Conservation (phyloP, 768 basidiomycete species). For the Trametes meyenii region DNA sequence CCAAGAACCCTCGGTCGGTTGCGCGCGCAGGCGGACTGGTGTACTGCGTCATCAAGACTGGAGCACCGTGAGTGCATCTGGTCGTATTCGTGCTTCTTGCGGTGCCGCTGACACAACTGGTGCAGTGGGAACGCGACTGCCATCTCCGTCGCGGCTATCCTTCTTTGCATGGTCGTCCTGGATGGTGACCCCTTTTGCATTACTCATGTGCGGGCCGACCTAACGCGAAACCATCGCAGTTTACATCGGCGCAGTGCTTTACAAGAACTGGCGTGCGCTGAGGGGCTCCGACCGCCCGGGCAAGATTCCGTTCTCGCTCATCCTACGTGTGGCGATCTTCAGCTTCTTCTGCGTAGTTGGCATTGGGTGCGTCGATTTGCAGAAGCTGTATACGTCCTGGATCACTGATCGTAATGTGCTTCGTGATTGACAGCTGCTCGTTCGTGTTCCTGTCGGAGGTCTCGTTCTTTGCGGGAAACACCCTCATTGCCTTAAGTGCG, state of each 20-base stretch:
- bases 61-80: conserved; percentile 6
- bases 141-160: conserved; percentile 12
- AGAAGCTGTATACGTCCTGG: too few relatives aligned
- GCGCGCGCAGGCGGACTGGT: conserved; percentile 16
- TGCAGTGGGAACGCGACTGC: conserved; percentile 15
- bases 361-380: conserved; percentile 6
- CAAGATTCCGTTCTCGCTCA: conserved; percentile 21
- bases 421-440: neutral
- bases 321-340: conserved; percentile 22
- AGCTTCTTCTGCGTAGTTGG: conserved; percentile 23
- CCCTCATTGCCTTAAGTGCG: conserved; percentile 18
- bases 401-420: too few relatives aligned
- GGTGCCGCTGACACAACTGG: neutral
- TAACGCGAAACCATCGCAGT: conserved; percentile 1
- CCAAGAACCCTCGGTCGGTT: conserved; percentile 4
- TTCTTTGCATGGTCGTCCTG: conserved; percentile 16
- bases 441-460: conserved; percentile 21
- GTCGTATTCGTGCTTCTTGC: neutral
- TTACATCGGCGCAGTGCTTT: conserved; percentile 19
- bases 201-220: neutral
- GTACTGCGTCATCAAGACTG: conserved; percentile 17
- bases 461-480: conserved; percentile 18
- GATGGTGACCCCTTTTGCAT: conserved; percentile 2
- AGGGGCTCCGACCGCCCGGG: conserved; percentile 21
- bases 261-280: conserved; percentile 23